Conservation (phyloP, 352 stramenopile genomes). For the Halophytophthora batemanensis region DNA sequence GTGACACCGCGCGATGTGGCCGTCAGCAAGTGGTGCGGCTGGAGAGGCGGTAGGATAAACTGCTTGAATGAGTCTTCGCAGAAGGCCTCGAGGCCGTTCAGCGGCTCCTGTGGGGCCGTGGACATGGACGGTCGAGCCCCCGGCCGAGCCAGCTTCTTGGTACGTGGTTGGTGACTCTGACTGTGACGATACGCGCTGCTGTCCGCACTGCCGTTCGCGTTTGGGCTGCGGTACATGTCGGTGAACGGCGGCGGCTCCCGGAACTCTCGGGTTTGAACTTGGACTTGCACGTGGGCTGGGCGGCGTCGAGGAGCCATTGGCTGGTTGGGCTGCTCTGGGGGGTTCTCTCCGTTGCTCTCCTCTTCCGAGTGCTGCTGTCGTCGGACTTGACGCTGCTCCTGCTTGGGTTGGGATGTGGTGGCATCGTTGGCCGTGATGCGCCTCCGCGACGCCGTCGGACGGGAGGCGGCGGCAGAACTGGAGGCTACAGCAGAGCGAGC, state of each 20-base stretch:
- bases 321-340: background rate
- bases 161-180: slow-evolving; percentile 41
- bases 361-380: slow-evolving; percentile 13
- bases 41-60: slow-evolving; percentile 45
- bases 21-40: slow-evolving; percentile 35
- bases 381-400: slow-evolving; percentile 22
- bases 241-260: slow-evolving; percentile 11
- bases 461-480: too few species aligned
- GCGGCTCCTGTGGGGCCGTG: slow-evolving; percentile 17
- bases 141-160: slow-evolving; percentile 55
- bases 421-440: too few species aligned
- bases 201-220: slow-evolving; percentile 18
- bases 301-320: slow-evolving; percentile 7
- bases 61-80: slow-evolving; percentile 45
- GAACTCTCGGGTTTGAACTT: slow-evolving; percentile 11
- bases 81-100: slow-evolving; percentile 50
- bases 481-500: slow-evolving; percentile 30
- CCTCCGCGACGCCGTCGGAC: slow-evolving; percentile 47
- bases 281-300: slow-evolving; percentile 18
- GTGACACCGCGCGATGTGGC: slow-evolving; percentile 23
- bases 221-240: slow-evolving; percentile 31
- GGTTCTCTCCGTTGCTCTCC: too few species aligned
- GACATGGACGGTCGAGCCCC: slow-evolving; percentile 6
- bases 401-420: too few species aligned
- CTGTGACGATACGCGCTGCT: slow-evolving; percentile 21